These are phyloP conservation scores for Trichoderma sp. DNA, from an alignment of 2,329 filamentous ascomycete species.

Conservation along the genomic window DNA sequence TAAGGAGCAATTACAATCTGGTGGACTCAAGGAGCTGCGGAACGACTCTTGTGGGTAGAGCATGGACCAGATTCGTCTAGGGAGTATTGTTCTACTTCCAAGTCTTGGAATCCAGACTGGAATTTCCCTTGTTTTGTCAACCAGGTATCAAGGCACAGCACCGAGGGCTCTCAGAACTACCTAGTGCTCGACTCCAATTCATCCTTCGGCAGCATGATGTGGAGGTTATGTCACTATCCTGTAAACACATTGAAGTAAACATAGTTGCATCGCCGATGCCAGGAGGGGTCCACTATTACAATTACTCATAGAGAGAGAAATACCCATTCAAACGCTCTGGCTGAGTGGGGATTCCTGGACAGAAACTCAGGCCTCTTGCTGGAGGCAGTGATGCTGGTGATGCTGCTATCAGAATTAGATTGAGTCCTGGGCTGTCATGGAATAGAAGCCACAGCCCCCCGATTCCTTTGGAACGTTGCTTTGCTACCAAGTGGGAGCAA, in stretches of 20 bases:
- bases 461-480: not conserved
- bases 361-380: not conserved
- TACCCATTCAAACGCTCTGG: not conserved
- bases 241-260: not conserved
- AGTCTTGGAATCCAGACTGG: not conserved
- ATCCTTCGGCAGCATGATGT: not conserved
- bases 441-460: not conserved
- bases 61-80: not conserved
- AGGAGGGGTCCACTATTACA: not conserved
- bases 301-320: not conserved
- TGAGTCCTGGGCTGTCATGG: not conserved
- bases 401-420: not conserved
- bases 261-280: not conserved
- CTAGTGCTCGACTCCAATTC: not conserved
- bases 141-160: not conserved
- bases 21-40: not conserved
- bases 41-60: not conserved
- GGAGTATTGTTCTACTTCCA: not conserved
- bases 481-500: not conserved
- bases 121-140: not conserved
- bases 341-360: not conserved
- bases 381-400: not conserved
- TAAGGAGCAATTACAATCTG: not conserved
- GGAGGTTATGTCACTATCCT: not conserved
- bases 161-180: not conserved